phyloP scores from a whole-genome alignment of 805 yeast species.

The Lachancea fermentati region DNA sequence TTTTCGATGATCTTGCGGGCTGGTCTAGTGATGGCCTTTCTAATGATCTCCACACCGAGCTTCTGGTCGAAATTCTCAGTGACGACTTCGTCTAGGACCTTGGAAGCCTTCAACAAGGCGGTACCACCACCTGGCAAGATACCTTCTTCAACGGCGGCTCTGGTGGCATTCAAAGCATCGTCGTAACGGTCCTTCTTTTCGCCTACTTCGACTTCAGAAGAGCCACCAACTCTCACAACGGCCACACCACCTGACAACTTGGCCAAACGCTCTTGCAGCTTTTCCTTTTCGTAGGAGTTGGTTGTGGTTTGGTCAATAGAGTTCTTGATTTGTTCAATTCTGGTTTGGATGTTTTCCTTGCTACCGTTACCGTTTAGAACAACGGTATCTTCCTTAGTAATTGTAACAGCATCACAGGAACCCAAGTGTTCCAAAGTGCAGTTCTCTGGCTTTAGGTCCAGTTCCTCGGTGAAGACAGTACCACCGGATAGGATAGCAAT shows the following conservation, averaged over 20 bases:
- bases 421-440: conserved; percentile 89
- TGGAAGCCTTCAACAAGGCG: conserved; percentile 89
- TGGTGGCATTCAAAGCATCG: conserved; percentile 96
- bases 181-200: conserved; percentile 99
- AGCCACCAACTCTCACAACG: conserved; percentile 93
- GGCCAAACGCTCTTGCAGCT: conserved; percentile 94
- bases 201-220: conserved; percentile 96
- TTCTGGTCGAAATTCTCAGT: conserved; percentile 92
- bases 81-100: conserved; percentile 61
- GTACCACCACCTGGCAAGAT: conserved; percentile 99
- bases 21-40: conserved; percentile 89
- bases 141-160: conserved; percentile 99
- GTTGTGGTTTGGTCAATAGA: conserved; percentile 65
- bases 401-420: conserved; percentile 81
- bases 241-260: conserved; percentile 98
- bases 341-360: conserved; percentile 69
- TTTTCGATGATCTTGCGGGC: conserved; percentile 93
- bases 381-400: conserved; percentile 95
- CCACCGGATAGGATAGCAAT: conserved; percentile 94
- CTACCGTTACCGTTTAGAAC: conserved; percentile 88
- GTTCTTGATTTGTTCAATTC: conserved; percentile 92
- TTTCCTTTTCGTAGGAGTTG: conserved; percentile 90
- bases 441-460: conserved; percentile 90
- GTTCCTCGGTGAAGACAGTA: conserved; percentile 78
- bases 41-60: conserved; percentile 90